A percentile compares a stretch with the other conserved stretches of the same genome.
phyloP scores from a whole-genome alignment of 1,284 basidiomycete genomes.

The Grifola frondosa region DNA sequence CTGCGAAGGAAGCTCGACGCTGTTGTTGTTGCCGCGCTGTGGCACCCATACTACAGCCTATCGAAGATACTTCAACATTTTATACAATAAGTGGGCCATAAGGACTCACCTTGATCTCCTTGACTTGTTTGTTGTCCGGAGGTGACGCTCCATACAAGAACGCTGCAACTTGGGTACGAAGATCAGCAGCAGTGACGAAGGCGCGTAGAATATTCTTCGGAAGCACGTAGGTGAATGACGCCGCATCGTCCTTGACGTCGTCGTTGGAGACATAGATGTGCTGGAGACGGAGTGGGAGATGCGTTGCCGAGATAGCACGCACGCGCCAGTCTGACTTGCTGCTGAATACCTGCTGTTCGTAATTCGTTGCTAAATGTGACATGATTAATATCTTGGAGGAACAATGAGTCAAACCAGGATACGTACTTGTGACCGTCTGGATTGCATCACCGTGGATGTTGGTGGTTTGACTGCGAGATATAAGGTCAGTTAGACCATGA shows the following conservation, averaged over 20 bases:
- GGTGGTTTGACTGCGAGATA: constrained; percentile 74
- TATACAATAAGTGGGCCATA: constrained; percentile 1
- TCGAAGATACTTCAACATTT: constrained; percentile 6
- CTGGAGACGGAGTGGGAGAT: constrained; percentile 93
- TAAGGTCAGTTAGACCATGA: constrained; percentile 15
- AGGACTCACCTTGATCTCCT: constrained; percentile 83
- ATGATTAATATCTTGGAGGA: constrained; percentile 11
- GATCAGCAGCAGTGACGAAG: constrained; percentile 91
- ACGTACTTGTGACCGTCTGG: constrained; percentile 88
- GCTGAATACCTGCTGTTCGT: constrained; percentile 96
- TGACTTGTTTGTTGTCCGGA: constrained; percentile 96
- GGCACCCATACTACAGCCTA: constrained; percentile 92
- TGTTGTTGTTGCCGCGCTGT: constrained; percentile 94
- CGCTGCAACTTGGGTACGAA: constrained; percentile 94
- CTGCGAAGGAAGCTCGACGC: constrained; percentile 83
- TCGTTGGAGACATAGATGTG: constrained; percentile 99
- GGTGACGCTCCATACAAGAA: constrained; percentile 94
- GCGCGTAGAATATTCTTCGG: constrained; percentile 97
- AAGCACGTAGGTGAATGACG: constrained; percentile 91
- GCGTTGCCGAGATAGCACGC: constrained; percentile 93
- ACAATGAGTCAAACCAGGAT: background rate
- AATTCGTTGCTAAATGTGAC: constrained; percentile 75
- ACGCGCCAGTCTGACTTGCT: constrained; percentile 99
- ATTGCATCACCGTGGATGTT: constrained; percentile 98
- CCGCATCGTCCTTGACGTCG: constrained; percentile 96